Conservation (phyloP, 2,329 filamentous ascomycete genomes). For the Arachnopeziza araneosa region DNA sequence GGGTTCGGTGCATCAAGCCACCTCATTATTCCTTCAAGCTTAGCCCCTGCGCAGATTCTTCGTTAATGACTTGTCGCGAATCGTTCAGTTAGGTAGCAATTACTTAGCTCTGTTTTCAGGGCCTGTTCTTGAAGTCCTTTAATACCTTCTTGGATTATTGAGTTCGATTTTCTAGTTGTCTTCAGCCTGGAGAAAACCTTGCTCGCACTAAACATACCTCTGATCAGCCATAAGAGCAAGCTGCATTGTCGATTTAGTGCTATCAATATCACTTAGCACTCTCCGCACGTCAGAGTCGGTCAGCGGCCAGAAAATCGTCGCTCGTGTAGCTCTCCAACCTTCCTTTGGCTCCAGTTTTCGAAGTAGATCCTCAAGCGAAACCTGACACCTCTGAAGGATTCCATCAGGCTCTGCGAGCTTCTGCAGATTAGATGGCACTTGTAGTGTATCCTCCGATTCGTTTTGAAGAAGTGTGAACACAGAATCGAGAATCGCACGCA, state of each 20-base stretch:
- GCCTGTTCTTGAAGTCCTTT: neutral
- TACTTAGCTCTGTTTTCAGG: neutral
- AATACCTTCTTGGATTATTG: neutral
- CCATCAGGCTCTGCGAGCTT: neutral
- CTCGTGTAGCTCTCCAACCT: neutral
- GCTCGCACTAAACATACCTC: neutral
- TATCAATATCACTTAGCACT: neutral
- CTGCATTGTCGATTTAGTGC: neutral
- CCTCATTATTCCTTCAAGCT: neutral
- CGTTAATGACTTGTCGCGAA: neutral
- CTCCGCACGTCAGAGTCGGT: neutral
- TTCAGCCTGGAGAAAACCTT: neutral
- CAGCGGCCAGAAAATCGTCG: neutral
- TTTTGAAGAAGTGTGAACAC: constrained; percentile 9
- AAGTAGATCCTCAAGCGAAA: neutral
- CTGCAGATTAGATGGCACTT: neutral
- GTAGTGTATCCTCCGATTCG: constrained; percentile 1
- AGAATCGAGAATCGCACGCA: constrained; percentile 16
- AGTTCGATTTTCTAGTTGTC: neutral
- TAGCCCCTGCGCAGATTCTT: neutral
- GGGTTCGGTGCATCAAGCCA: neutral
- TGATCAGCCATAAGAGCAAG: neutral
- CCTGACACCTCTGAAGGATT: neutral
- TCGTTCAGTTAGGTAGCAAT: neutral
- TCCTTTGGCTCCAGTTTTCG: neutral